Evolutionary conservation across 371 early-diverging fungal species (phyloP), one percentile per base, ranked within the genome.

Genomic region (Haplosporangium sp.): DNA sequence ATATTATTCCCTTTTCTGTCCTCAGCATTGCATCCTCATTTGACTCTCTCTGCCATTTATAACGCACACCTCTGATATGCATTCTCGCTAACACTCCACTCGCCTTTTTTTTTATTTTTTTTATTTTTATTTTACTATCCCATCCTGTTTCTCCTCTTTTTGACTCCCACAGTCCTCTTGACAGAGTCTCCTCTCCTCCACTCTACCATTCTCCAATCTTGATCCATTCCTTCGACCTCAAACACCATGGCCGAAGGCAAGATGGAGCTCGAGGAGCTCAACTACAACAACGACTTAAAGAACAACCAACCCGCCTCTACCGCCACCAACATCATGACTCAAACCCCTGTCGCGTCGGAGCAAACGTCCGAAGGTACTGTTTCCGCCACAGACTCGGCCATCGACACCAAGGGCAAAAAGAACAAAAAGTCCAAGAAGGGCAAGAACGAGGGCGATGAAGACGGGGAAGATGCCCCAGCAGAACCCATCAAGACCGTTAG

Each of bases 211-310:
- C 62, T 42, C 53, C 40, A 18, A 6, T 20, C n/a, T n/a, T n/a
- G n/a, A n/a, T n/a, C n/a, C n/a, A n/a, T n/a, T n/a, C n/a, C n/a
- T n/a, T n/a, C n/a, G n/a, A n/a, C n/a, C n/a, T n/a, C n/a, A n/a
- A n/a, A n/a, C 53, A 36, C 43, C 59, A 77, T 77, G 79, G 64
- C 79, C 47, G 79, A 70, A 42, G 51, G 64, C 29, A 74, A 76
- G 63, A 67, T 71, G 71, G 77, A 77, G 72, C 71, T 77, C 64
- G 77, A 76, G 21, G 60, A 70, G 67, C 52, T 77, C 57, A 40
- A 68, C n/a, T n/a, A 63, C 23, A 55, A 52, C 42, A 18, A 57
- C n/a, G 47, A 52, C 37, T 16, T 36, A 36, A 53, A 64, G 46
- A 46, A 37, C 55, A 47, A 64, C 51, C 20, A 56, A 13, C 5